phyloP scores from a whole-genome alignment of 1,284 basidiomycete species.

The Earliella scabrosa region DNA sequence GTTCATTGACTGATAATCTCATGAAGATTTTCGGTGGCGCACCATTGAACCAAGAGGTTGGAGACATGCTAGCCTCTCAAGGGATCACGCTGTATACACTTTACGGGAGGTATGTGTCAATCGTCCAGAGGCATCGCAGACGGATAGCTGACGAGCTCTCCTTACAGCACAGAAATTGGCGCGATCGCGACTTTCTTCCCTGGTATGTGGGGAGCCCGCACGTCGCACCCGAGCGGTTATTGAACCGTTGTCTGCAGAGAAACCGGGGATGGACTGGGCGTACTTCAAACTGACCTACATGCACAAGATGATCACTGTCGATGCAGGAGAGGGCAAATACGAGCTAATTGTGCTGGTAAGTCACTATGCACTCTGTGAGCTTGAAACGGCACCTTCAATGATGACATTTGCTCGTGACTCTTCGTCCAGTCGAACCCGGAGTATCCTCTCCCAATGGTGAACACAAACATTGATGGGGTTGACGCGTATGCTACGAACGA shows the following conservation, averaged over 20 bases:
- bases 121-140: no score
- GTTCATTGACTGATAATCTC: neutral
- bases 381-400: no score
- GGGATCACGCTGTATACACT: slow-evolving; percentile 27
- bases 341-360: slow-evolving; percentile 27
- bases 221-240: no score
- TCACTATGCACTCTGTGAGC: no score
- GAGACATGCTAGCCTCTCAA: slow-evolving; percentile 27
- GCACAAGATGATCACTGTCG: slow-evolving; percentile 9
- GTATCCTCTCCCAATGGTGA: slow-evolving; percentile 29
- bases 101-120: slow-evolving; percentile 28
- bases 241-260: slow-evolving; percentile 5
- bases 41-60: slow-evolving; percentile 31
- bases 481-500: slow-evolving; percentile 43
- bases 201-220: slow-evolving; percentile 4
- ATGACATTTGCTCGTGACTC: no score
- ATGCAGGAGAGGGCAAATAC: slow-evolving; percentile 22
- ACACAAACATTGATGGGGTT: slow-evolving; percentile 31
- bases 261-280: slow-evolving; percentile 26
- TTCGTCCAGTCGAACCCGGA: slow-evolving; percentile 7
- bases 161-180: slow-evolving; percentile 27
- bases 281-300: slow-evolving; percentile 19
- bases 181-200: slow-evolving; percentile 16
- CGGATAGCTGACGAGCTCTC: neutral
- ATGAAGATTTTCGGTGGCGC: slow-evolving; percentile 35